Base-by-base conservation (phyloP, 805 yeast species). In the Metschnikowia peoriensis region DNA sequence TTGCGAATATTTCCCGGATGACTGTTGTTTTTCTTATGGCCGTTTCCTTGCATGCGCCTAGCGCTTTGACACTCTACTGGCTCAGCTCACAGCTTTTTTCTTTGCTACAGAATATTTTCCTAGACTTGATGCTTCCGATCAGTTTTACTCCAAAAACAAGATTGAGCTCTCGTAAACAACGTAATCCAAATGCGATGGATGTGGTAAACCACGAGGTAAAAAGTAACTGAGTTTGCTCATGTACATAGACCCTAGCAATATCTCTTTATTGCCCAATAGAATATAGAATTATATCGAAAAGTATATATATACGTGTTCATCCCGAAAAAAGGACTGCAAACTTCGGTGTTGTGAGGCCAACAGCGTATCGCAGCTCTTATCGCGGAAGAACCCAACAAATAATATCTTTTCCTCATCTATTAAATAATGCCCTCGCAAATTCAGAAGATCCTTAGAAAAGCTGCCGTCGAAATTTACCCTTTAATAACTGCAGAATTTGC, bases 31-130 rank as follows among this genome's bases (percentile, higher is more conserved):
- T 89, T 57, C 75, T 93, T 69, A 89, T 90, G 86, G 91, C 90
- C 6, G 75, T 91, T 16, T 78, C 96, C 0, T 81, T 91, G 40
- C 94, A 91, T 61, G 96, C 96, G 0, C 96, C 98, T 0, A 74
- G 85, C 29, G 89, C 96, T 0, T 71, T 92, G 37, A 82, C 86
- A 0, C 65, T 90, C n/a, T 93, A 92, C 69, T 93, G 98, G 99
- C 78, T 89, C 32, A 83, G 93, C 44, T 90, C 97, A 0, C 92
- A 90, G 64, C 60, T 78, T 4, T 92, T 77, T 64, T 91, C 97
- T 2, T 70, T 89, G 53, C 55, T 81, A 0, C 97, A 93, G 61
- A 93, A 92, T 65, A 66, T 86, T 12, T 54, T 87, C 15, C 70
- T 93, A 62, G 94, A 92, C 63, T 71, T 74, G 60, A 67, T 76